Evolutionary conservation across 1,284 basidiomycete species (phyloP).

Genomic region (Puccinia coronata): DNA sequence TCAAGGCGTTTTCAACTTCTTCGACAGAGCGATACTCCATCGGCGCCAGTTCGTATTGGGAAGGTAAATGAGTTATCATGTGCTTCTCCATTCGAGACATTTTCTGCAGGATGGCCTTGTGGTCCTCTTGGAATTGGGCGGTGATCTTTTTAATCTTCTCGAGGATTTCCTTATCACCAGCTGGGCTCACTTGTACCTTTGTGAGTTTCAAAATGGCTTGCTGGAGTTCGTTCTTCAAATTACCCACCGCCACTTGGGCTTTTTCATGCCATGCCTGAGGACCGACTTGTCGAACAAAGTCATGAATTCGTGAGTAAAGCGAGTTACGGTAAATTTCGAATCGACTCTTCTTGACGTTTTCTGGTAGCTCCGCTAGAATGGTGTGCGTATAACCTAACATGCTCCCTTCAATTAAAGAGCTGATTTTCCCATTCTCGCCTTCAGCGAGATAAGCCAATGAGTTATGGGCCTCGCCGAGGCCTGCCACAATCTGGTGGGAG

Average conservation of each 20-base stretch:
- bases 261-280: neutral
- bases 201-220: neutral
- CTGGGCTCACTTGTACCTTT: neutral
- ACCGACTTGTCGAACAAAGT: neutral
- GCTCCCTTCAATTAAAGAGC: neutral
- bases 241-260: neutral
- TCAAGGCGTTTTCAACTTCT: neutral
- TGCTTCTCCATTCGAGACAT: neutral
- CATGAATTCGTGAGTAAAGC: neutral
- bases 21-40: neutral
- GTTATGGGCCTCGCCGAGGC: neutral
- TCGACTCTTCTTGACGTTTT: neutral
- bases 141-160: neutral
- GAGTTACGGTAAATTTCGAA: neutral
- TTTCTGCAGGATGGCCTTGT: neutral
- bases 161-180: neutral
- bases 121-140: neutral
- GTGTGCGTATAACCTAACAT: neutral
- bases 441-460: neutral
- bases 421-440: neutral
- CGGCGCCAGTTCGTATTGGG: neutral
- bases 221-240: neutral
- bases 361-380: neutral
- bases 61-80: neutral
- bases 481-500: neutral